Conservation (phyloP, 78 protist species). For the Goniomonas avonlea region DNA sequence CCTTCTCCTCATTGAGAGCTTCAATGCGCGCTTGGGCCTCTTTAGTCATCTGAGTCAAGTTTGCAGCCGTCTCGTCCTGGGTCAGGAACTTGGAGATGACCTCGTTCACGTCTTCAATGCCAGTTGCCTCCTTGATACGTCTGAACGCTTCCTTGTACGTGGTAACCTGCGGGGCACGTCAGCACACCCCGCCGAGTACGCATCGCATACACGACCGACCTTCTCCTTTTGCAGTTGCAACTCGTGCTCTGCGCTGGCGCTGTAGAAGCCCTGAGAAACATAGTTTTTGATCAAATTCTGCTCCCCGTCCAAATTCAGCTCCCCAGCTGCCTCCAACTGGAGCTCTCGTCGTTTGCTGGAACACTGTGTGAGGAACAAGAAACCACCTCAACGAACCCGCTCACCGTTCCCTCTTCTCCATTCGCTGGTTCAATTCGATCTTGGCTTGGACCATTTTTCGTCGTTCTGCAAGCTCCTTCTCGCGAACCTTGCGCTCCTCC, state of each 20-base stretch:
- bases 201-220: background rate
- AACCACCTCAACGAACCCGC: no score
- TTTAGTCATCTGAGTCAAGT: background rate
- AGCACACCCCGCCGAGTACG: no score
- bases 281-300: constrained; percentile 28
- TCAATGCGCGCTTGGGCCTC: constrained; percentile 20
- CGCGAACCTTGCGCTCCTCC: constrained; percentile 35
- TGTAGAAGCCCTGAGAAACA: constrained; percentile 18
- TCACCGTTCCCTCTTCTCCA: constrained; percentile 28
- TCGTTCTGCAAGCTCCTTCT: constrained; percentile 33
- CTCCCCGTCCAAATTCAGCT: constrained; percentile 31
- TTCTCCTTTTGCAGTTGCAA: constrained; percentile 27
- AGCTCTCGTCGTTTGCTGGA: constrained; percentile 22
- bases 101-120: constrained; percentile 50
- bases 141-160: constrained; percentile 59
- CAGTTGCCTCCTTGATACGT: constrained; percentile 66
- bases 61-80: constrained; percentile 20
- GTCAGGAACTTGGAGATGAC: constrained; percentile 49
- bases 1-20: constrained; percentile 2
- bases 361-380: no score
- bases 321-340: background rate
- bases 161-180: constrained; percentile 14
- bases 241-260: constrained; percentile 16
- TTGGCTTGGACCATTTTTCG: background rate
- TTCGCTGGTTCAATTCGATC: constrained; percentile 30